Base-by-base conservation (phyloP, 768 basidiomycete species). In the Artomyces pyxidatus region DNA sequence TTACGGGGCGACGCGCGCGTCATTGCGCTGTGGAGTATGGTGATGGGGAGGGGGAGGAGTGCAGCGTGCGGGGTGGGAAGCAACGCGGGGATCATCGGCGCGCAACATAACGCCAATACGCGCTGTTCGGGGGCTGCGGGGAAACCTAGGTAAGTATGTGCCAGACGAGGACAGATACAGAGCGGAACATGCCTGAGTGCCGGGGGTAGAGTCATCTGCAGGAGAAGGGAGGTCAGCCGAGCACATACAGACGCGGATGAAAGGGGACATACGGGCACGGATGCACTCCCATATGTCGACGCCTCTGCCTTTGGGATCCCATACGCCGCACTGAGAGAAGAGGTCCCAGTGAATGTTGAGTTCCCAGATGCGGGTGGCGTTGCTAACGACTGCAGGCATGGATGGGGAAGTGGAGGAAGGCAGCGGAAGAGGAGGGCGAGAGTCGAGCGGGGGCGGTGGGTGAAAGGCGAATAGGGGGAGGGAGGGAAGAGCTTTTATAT, bases 271-370 rank as follows among this genome's bases (percentile, higher is more conserved):
- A 86, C 85, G 85, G 57, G 77, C 75, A 63, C 71, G 65, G 47
- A 85, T 68, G 61, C 85, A 87, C 58, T 87, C 83, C 83, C 83
- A 87, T 47, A 87, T 75, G 48, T 85, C 81, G 37, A 87, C 85
- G 23, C 81, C 78, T 35, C 77, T 75, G 45, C 77, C 72, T 63
- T 73, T 75, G 21, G 76, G 65, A 64, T 86, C 80, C 84, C 83
- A 87, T 12, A 81, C 72, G 47, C 79, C 79, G 62, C 85, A 86
- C 59, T 87, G 85, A 51, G 77, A 77, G 61, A 76, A 73, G 38
- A 80, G 54, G 21, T 71, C 57, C 84, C 84, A 87, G 63, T 80
- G 68, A 37, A 81, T 69, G 61, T 82, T 80, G 59, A 72, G 58
- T 62, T 85, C 83, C 83, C 83, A 86, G 32, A 84, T 78, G 48